A percentile compares a stretch with the other conserved stretches of the same genome.
These are phyloP conservation scores for Kwoniella pini DNA, from an alignment of 768 basidiomycete species.

Conservation along the genomic window DNA sequence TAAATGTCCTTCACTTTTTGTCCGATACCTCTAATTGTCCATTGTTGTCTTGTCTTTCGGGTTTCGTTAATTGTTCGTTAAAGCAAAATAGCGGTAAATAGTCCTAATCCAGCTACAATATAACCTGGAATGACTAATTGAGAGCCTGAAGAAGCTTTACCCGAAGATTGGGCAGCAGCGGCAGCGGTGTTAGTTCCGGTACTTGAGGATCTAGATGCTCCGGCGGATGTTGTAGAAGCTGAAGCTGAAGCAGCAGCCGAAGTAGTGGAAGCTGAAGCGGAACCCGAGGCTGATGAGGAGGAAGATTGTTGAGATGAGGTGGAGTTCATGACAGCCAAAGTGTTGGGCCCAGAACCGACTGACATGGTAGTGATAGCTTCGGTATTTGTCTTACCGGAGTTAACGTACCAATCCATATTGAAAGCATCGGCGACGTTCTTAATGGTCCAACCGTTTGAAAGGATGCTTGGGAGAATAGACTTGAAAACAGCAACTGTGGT, in stretches of 20 bases:
- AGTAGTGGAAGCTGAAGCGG: conserved; percentile 14
- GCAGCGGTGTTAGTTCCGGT: background rate
- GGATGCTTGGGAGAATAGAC: conserved; percentile 44
- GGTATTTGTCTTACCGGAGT: conserved; percentile 42
- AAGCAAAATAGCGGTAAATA: background rate
- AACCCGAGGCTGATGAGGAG: conserved; percentile 7
- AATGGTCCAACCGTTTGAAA: conserved; percentile 69
- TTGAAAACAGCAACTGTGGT: conserved; percentile 69
- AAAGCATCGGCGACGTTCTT: conserved; percentile 49
- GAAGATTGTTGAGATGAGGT: background rate
- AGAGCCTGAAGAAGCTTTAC: background rate
- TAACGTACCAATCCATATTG: conserved; percentile 53
- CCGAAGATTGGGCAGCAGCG: background rate
- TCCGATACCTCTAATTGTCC: too few species aligned
- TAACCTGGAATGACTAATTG: background rate
- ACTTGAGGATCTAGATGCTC: background rate
- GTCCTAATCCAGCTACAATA: conserved; percentile 1
- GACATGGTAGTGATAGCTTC: conserved; percentile 30
- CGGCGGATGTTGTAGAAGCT: conserved; percentile 20
- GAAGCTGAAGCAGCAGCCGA: conserved; percentile 13
- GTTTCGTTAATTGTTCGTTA: background rate
- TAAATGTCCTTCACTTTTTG: too few species aligned
- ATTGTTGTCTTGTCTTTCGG: background rate
- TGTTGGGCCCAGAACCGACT: conserved; percentile 21
- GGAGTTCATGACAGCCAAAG: conserved; percentile 1